These are phyloP conservation scores for Dictyostelium intermedium DNA, from an alignment of 78 protist species.

Conservation along the genomic window DNA sequence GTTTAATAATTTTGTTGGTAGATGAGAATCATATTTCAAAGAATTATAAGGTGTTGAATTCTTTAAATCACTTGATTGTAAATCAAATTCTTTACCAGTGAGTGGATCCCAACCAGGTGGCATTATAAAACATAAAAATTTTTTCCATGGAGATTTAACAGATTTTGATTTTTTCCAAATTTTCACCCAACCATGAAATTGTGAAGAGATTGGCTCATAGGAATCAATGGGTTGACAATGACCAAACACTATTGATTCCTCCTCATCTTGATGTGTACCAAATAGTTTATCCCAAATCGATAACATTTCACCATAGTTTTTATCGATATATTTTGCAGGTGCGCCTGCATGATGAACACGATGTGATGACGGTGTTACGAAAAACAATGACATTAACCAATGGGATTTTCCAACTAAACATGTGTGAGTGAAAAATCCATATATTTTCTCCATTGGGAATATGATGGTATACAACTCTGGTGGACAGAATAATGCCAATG, in stretches of 20 bases:
- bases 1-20: background rate
- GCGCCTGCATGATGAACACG: conserved; percentile 86
- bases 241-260: conserved; percentile 51
- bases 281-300: conserved; percentile 83
- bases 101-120: conserved; percentile 49
- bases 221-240: conserved; percentile 13
- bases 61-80: background rate
- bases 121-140: background rate
- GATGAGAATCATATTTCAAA: background rate
- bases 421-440: conserved; percentile 83
- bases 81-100: background rate
- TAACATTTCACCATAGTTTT: conserved; percentile 84
- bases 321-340: conserved; percentile 74
- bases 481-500: conserved; percentile 71
- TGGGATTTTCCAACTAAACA: conserved; percentile 23
- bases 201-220: conserved; percentile 24
- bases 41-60: background rate
- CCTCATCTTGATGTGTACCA: conserved; percentile 78
- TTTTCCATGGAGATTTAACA: background rate
- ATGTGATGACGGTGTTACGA: conserved; percentile 85
- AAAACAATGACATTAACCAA: conserved; percentile 25
- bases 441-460: conserved; percentile 24
- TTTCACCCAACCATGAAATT: background rate
- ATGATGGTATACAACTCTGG: conserved; percentile 56
- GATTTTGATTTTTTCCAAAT: background rate